These are phyloP conservation scores for Suillus subalutaceus DNA, from an alignment of 768 basidiomycete species.

Conservation along the genomic window DNA sequence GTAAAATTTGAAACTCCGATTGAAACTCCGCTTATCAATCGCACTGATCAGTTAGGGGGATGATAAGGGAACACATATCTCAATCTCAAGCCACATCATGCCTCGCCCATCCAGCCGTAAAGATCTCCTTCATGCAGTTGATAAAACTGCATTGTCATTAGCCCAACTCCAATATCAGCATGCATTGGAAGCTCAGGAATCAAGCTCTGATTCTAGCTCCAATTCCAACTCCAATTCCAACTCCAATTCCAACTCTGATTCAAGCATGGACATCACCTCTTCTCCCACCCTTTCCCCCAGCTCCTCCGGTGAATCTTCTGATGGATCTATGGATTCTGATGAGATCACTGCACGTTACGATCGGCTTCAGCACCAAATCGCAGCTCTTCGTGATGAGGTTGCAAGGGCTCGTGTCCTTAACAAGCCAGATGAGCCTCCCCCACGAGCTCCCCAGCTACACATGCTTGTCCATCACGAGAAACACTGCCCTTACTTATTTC, in stretches of 20 bases:
- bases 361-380: neutral
- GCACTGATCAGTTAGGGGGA: no score
- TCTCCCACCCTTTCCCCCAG: neutral
- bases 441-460: no score
- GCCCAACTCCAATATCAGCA: neutral
- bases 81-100: neutral
- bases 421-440: no score
- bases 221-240: neutral
- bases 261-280: neutral
- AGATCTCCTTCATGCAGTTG: neutral
- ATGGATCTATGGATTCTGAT: slow-evolving; percentile 3
- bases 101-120: neutral
- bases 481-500: no score
- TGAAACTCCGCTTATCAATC: no score
- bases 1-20: no score
- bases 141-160: neutral
- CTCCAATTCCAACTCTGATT: neutral
- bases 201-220: neutral
- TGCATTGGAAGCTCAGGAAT: neutral
- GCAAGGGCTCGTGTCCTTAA: neutral
- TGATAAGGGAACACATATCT: no score
- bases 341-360: neutral
- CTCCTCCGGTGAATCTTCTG: neutral
- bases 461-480: no score
- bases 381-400: slow-evolving; percentile 2